A percentile compares a stretch with the other conserved stretches of the same genome.
These are phyloP conservation scores for Lachnellula occidentalis DNA, from an alignment of 2,329 filamentous ascomycete species.

Conservation along the genomic window DNA sequence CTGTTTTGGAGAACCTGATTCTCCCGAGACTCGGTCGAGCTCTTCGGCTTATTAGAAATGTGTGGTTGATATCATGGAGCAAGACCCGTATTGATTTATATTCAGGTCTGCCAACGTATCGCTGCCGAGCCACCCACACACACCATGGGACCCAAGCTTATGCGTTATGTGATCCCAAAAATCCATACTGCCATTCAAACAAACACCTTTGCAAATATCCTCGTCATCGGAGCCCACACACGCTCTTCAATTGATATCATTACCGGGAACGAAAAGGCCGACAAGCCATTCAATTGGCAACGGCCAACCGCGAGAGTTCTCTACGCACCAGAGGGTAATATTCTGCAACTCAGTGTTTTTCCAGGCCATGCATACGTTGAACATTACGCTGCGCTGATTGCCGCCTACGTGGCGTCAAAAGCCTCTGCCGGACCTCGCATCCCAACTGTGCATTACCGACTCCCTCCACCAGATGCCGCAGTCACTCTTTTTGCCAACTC, in stretches of 20 bases:
- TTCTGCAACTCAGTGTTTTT: slow-evolving; percentile 12
- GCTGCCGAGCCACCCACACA: not conserved
- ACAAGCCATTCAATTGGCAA: slow-evolving; percentile 20
- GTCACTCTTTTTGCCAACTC: slow-evolving; percentile 4
- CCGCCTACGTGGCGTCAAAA: slow-evolving; percentile 9
- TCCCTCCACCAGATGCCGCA: slow-evolving; percentile 3
- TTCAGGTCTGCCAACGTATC: not conserved
- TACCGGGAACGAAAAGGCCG: slow-evolving; percentile 11
- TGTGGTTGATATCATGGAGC: too few relatives aligned
- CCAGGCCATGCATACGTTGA: slow-evolving; percentile 14
- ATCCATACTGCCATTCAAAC: slow-evolving; percentile 3
- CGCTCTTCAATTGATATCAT: slow-evolving; percentile 5
- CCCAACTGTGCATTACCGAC: not conserved
- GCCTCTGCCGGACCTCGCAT: not conserved
- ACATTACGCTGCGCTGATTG: slow-evolving; percentile 16
- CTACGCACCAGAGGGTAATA: slow-evolving; percentile 1
- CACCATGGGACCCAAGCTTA: slow-evolving; percentile 5
- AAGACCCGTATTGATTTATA: not conserved
- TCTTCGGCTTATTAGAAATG: too few relatives aligned
- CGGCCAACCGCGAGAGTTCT: slow-evolving; percentile 11
- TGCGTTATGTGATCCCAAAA: slow-evolving; percentile 4
- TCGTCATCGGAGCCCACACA: slow-evolving; percentile 3
- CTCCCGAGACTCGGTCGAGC: too few relatives aligned
- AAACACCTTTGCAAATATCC: not conserved
- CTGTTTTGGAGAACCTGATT: not conserved